Percentiles rank a stretch among this genome's conserved stretches.
Conservation (phyloP, 2,329 filamentous ascomycete genomes). For the Sclerotinia minor region DNA sequence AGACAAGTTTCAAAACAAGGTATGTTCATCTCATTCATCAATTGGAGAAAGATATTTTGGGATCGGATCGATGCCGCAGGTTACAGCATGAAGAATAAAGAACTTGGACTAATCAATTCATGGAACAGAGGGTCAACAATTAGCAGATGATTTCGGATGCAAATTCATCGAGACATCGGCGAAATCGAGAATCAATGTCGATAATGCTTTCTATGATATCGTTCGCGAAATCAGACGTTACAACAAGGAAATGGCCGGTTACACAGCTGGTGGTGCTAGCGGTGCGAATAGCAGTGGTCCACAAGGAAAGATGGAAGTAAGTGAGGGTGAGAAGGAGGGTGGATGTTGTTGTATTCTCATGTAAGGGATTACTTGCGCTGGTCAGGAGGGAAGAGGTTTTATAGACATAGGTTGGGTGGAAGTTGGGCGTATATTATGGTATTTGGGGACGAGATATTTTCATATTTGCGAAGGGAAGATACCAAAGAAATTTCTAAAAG, state of each 20-base stretch:
- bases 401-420: conserved; percentile 5
- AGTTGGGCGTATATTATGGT: conserved; percentile 18
- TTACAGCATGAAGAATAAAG: not conserved
- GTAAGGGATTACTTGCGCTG: conserved; percentile 52
- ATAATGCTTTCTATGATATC: conserved; percentile 97
- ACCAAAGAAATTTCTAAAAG: conserved; percentile 16
- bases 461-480: conserved; percentile 22
- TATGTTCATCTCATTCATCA: conserved; percentile 48
- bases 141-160: conserved; percentile 87
- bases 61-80: conserved; percentile 1
- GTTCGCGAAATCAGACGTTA: conserved; percentile 97
- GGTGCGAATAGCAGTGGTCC: conserved; percentile 60
- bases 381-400: not conserved
- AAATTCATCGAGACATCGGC: conserved; percentile 99
- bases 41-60: conserved; percentile 29
- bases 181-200: conserved; percentile 96
- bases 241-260: conserved; percentile 96
- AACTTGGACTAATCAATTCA: not conserved
- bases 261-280: conserved; percentile 68
- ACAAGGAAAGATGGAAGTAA: conserved; percentile 72
- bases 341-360: conserved; percentile 92
- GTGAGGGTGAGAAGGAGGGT: conserved; percentile 60
- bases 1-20: conserved; percentile 90
- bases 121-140: conserved; percentile 76
- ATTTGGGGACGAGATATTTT: conserved; percentile 6